Evolutionary conservation across 441 rosid species (phyloP).

Genomic region (Eruca vesicaria): DNA sequence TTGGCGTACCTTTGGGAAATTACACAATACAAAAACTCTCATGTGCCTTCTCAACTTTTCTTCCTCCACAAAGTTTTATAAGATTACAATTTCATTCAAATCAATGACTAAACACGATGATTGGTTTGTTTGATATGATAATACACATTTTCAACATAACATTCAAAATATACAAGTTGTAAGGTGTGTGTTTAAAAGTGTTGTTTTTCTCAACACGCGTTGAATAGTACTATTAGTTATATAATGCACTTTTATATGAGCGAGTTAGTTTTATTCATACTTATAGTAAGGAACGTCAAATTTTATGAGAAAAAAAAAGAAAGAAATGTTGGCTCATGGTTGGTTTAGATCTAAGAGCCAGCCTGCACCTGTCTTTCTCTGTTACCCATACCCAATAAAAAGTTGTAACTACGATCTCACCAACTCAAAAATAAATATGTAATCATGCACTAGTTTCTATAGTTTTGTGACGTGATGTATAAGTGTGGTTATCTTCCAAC

Average conservation of each 20-base stretch:
- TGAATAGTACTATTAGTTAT: background rate
- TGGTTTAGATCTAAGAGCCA: constrained; percentile 30
- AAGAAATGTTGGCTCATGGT: constrained; percentile 16
- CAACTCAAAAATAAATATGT: constrained; percentile 9
- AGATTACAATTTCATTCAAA: background rate
- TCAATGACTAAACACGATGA: background rate
- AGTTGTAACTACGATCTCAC: constrained; percentile 28
- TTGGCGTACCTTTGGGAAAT: constrained; percentile 12
- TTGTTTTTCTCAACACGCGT: constrained; percentile 9
- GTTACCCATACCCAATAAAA: constrained; percentile 23
- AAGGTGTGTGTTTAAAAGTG: background rate
- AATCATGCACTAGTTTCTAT: background rate
- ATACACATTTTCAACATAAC: background rate
- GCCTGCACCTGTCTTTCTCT: constrained; percentile 16
- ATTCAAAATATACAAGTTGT: background rate
- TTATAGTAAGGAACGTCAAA: background rate
- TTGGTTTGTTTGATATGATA: background rate
- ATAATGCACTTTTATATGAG: background rate
- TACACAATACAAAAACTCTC: constrained; percentile 21
- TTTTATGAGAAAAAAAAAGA: background rate
- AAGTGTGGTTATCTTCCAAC: constrained; percentile 29
- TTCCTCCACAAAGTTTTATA: background rate
- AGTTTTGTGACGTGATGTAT: constrained; percentile 26
- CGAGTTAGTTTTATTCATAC: background rate
- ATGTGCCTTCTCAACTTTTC: constrained; percentile 13